Conservation (phyloP, 768 basidiomycete species). For the Phylloporus sp. region DNA sequence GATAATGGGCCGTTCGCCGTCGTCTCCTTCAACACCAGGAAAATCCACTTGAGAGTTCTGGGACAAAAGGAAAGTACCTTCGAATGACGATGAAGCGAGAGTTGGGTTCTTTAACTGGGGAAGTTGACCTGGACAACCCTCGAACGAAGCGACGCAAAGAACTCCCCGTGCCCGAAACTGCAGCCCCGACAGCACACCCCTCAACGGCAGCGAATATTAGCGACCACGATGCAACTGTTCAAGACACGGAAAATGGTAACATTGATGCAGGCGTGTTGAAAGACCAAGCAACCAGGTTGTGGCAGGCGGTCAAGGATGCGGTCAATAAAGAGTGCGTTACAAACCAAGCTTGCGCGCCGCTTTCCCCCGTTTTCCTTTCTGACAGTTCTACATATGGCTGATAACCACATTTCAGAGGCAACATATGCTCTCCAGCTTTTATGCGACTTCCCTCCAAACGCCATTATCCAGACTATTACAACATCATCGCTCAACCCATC, state of each 20-base stretch:
- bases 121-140: conserved; percentile 41
- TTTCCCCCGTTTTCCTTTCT: conserved; percentile 42
- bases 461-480: conserved; percentile 84
- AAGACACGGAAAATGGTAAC: conserved; percentile 19
- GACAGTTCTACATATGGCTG: conserved; percentile 32
- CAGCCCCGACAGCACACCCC: conserved; percentile 29
- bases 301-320: conserved; percentile 78
- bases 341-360: conserved; percentile 35
- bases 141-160: conserved; percentile 52
- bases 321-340: conserved; percentile 84
- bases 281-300: conserved; percentile 67
- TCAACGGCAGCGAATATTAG: conserved; percentile 32
- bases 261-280: conserved; percentile 40
- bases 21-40: conserved; percentile 25
- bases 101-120: conserved; percentile 37
- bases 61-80: conserved; percentile 11
- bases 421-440: conserved; percentile 60
- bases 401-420: conserved; percentile 48
- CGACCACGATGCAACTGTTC: conserved; percentile 19
- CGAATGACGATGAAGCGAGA: conserved; percentile 51
- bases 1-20: conserved; percentile 33
- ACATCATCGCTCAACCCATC: conserved; percentile 74
- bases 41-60: conserved; percentile 24
- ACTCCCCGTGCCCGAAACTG: conserved; percentile 38
- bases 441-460: conserved; percentile 66